These are phyloP conservation scores for Auricularia cornea DNA, from an alignment of 768 basidiomycete species.

Conservation along the genomic window DNA sequence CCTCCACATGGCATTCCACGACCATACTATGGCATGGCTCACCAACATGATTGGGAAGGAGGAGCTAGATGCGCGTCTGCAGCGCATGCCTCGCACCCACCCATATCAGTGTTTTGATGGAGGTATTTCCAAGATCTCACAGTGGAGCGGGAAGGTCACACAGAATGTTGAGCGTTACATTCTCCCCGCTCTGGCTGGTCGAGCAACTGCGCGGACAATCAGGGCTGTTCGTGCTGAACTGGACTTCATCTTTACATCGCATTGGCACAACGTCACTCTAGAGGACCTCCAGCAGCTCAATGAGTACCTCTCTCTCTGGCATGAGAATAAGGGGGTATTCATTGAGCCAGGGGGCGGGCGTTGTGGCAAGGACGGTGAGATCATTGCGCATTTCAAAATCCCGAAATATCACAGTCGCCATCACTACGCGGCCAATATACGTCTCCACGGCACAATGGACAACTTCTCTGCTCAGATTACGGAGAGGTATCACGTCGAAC, in stretches of 20 bases:
- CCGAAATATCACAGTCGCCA: slow-evolving; percentile 32
- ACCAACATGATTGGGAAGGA: slow-evolving; percentile 10
- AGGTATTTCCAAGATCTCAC: slow-evolving; percentile 32
- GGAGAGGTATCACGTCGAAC: slow-evolving; percentile 28
- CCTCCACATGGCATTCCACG: slow-evolving; percentile 7
- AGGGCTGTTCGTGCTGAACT: slow-evolving; percentile 21
- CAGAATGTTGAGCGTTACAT: slow-evolving; percentile 26
- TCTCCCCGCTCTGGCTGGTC: slow-evolving; percentile 16
- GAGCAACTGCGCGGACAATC: neutral
- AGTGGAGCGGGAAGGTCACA: slow-evolving; percentile 38
- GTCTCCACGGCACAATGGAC: slow-evolving; percentile 26
- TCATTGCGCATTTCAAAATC: slow-evolving; percentile 27
- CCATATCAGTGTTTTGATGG: slow-evolving; percentile 33
- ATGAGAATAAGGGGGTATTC: slow-evolving; percentile 30
- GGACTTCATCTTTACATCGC: slow-evolving; percentile 33
- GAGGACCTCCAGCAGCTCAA: slow-evolving; percentile 22
- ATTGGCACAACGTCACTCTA: slow-evolving; percentile 23
- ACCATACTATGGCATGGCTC: slow-evolving; percentile 18
- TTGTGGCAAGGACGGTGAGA: slow-evolving; percentile 4
- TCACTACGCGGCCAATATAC: slow-evolving; percentile 28
- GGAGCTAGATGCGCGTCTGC: slow-evolving; percentile 32
- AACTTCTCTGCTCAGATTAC: slow-evolving; percentile 33
- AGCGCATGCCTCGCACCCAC: slow-evolving; percentile 22
- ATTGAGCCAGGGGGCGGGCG: slow-evolving; percentile 24
- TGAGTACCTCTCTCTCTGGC: slow-evolving; percentile 24